A percentile compares a stretch with the other conserved stretches of the same genome.
These are phyloP conservation scores for Phytophthora cactorum DNA, from an alignment of 352 stramenopile species.

Conservation along the genomic window DNA sequence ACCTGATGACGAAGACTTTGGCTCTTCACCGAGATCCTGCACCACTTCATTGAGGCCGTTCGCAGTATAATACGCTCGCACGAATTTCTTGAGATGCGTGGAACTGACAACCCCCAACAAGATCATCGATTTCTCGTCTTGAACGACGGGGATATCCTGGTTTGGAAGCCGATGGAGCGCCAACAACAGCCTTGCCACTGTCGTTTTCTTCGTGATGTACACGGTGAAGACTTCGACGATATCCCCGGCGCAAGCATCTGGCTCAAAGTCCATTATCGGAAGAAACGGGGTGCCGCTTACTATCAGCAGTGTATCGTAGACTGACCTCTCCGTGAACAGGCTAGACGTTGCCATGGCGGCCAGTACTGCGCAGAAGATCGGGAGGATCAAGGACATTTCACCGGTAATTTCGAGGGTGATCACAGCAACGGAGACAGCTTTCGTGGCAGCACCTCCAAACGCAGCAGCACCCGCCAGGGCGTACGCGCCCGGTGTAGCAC, in stretches of 20 bases:
- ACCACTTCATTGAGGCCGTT: slow-evolving; percentile 61
- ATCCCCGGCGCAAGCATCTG: slow-evolving; percentile 45
- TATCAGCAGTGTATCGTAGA: slow-evolving; percentile 85
- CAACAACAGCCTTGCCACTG: slow-evolving; percentile 67
- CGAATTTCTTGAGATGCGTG: slow-evolving; percentile 58
- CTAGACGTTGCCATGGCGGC: slow-evolving; percentile 71
- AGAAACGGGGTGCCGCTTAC: slow-evolving; percentile 81
- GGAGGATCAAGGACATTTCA: slow-evolving; percentile 82
- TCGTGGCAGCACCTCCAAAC: slow-evolving; percentile 71
- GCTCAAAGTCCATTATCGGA: slow-evolving; percentile 79
- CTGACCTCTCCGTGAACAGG: slow-evolving; percentile 71
- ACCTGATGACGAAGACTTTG: slow-evolving; percentile 48
- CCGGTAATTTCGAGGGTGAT: slow-evolving; percentile 90
- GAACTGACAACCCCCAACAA: slow-evolving; percentile 71
- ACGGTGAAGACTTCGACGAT: slow-evolving; percentile 76
- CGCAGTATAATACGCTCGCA: slow-evolving; percentile 60
- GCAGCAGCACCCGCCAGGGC: slow-evolving; percentile 80
- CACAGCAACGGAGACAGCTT: slow-evolving; percentile 82
- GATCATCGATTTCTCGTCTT: slow-evolving; percentile 69
- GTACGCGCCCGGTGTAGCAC: slow-evolving; percentile 66
- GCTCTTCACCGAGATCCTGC: slow-evolving; percentile 70
- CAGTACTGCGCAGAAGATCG: slow-evolving; percentile 79
- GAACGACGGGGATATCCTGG: slow-evolving; percentile 78
- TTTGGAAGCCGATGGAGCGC: slow-evolving; percentile 73
- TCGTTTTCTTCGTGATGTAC: slow-evolving; percentile 78